Conservation (phyloP, 139 green algal genomes). For the Chlamydomonas eustigma region DNA sequence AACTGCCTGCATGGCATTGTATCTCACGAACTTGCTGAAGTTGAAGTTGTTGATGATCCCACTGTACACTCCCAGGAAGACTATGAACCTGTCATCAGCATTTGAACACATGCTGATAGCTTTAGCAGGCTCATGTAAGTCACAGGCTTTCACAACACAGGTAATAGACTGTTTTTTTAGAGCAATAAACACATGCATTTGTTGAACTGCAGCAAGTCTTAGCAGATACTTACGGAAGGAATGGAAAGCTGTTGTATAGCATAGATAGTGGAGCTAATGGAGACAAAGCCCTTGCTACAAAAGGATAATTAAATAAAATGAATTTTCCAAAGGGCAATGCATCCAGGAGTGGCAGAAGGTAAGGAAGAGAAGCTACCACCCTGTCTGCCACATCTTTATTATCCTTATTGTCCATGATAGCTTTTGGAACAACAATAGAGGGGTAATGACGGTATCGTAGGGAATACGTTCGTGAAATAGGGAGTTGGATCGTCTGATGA, state of each 20-base stretch:
- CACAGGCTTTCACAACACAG: background rate
- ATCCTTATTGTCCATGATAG: conserved; percentile 12
- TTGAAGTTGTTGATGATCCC: conserved; percentile 60
- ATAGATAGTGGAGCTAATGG: conserved; percentile 39
- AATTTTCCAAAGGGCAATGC: conserved; percentile 44
- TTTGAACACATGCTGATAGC: too few relatives aligned
- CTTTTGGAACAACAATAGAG: background rate
- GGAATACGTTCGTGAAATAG: too few relatives aligned
- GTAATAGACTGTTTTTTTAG: background rate
- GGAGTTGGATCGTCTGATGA: too few relatives aligned
- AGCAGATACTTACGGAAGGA: conserved; percentile 52
- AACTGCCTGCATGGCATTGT: conserved; percentile 81
- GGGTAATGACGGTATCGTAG: too few relatives aligned
- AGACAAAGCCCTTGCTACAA: conserved; percentile 42
- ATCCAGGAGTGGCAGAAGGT: conserved; percentile 56
- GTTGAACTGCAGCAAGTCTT: too few relatives aligned
- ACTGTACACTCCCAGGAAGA: conserved; percentile 45
- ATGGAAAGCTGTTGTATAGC: conserved; percentile 51
- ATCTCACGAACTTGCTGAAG: conserved; percentile 64
- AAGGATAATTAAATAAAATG: conserved; percentile 40
- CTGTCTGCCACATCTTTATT: conserved; percentile 25
- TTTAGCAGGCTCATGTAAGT: too few relatives aligned
- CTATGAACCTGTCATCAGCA: conserved; percentile 44
- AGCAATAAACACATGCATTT: background rate
- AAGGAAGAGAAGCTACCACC: conserved; percentile 36